These are phyloP conservation scores for Suhomyces vadensis DNA, from an alignment of 805 yeast species.

Conservation along the genomic window DNA sequence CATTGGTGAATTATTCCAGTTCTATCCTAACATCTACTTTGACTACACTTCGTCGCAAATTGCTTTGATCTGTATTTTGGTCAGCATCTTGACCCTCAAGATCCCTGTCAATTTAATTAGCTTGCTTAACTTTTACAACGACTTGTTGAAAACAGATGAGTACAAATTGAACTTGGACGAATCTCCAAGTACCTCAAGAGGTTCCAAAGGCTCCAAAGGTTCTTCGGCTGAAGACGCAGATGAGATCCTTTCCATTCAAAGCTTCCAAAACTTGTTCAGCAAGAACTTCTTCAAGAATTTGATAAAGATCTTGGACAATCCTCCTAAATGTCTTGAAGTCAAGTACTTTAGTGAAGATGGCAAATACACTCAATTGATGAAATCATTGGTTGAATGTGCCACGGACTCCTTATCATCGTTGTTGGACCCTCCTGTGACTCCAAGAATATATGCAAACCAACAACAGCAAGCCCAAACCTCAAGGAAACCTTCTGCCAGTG, in stretches of 20 bases:
- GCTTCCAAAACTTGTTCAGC: slow-evolving; percentile 19
- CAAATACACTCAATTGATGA: slow-evolving; percentile 39
- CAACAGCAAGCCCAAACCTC: neutral
- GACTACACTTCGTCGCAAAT: slow-evolving; percentile 55
- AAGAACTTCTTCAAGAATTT: slow-evolving; percentile 25
- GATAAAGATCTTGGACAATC: slow-evolving; percentile 41
- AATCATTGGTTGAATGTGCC: slow-evolving; percentile 32
- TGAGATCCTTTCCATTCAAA: slow-evolving; percentile 19
- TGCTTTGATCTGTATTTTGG: slow-evolving; percentile 45
- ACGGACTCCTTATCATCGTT: slow-evolving; percentile 24
- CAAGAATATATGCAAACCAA: slow-evolving; percentile 20
- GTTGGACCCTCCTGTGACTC: slow-evolving; percentile 33
- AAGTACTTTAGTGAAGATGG: slow-evolving; percentile 44
- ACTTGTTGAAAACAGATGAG: slow-evolving; percentile 15
- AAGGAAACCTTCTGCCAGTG: slow-evolving; percentile 6
- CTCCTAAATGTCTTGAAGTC: slow-evolving; percentile 47
- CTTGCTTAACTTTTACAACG: slow-evolving; percentile 22
- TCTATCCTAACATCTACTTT: slow-evolving; percentile 59
- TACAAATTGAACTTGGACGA: slow-evolving; percentile 31
- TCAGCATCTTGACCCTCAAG: slow-evolving; percentile 38
- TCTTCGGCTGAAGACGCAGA: slow-evolving; percentile 17
- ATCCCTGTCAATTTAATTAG: slow-evolving; percentile 28
- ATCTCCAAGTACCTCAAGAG: slow-evolving; percentile 6
- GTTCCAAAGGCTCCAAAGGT: neutral
- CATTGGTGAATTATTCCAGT: slow-evolving; percentile 66